Evolutionary conservation across 306 rosid species (phyloP), one percentile per base, ranked within the genome.

Genomic region (Cucurbita pepo): DNA sequence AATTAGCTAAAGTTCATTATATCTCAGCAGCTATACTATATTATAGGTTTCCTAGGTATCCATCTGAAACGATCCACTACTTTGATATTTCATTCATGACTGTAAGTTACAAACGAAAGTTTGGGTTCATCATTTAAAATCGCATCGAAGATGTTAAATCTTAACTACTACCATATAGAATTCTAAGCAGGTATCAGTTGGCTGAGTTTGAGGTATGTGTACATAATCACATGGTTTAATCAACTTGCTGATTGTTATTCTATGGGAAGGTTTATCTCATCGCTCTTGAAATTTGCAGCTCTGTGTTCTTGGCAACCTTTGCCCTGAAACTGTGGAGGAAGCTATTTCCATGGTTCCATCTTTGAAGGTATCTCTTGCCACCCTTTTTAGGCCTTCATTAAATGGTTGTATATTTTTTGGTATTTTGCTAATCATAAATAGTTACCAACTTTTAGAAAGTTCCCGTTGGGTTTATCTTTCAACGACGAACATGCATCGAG

Each of bases 291-390:
- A 69, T 64, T 59, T 85, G 86, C 87, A 94, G 98, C 85, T 94
- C 36, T 94, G 97, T 80, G 98, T 94, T 72, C 98, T 94, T 73
- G 98, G 98, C 43, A 94, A 94, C 86, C 97, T 94, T 75, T 94
- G 98, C 78, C 98, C 98, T 7, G 98, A 94, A 86, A 94, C 98
- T 64, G 98, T 94, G 75, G 98, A 94, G 87, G 98, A 94, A 89
- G 98, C 98, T 62, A 94, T 85, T 80, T 97, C 98, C 57, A 90
- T 94, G 96, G 97, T 94, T 47, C 98, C 98, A 18, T 90, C 91
- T 73, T 90, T 93, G 77, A 93, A 87, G 96, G 98, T 93, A 79
- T n/a, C 34, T 12, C 41, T 47, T 73, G 71, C 51, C 34, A 69
- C 4, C 25, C 36, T 7, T 52, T 15, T 16, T 5, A 64, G 43